Conservation (phyloP, 2,329 filamentous ascomycete species). For the Exophiala sideris region DNA sequence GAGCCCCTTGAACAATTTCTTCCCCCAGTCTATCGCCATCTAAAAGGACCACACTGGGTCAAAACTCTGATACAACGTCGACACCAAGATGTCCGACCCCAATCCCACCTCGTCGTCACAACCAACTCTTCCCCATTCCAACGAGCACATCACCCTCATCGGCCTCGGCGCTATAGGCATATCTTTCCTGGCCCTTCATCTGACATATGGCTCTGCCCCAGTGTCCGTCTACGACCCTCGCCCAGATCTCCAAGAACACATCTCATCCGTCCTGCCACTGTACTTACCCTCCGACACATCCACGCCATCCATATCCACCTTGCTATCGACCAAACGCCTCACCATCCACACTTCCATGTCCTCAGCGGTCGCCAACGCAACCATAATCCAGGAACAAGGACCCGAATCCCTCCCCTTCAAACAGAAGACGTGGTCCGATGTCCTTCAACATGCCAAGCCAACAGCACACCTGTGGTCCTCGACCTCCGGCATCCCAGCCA, state of each 20-base stretch:
- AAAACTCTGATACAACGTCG: too few relatives aligned
- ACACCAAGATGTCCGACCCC: too few relatives aligned
- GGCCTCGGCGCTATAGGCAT: constrained; percentile 51
- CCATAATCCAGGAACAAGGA: constrained; percentile 59
- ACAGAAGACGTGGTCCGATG: constrained; percentile 48
- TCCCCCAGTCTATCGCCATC: too few relatives aligned
- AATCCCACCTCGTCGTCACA: not conserved
- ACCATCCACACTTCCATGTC: constrained; percentile 33
- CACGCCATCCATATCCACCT: not conserved
- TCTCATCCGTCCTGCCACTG: constrained; percentile 42
- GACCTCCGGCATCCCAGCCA: constrained; percentile 57
- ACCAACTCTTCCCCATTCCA: constrained; percentile 4
- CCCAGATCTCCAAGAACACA: constrained; percentile 45
- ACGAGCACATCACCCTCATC: constrained; percentile 34
- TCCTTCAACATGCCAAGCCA: constrained; percentile 45
- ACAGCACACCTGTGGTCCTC: constrained; percentile 55
- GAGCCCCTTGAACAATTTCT: too few relatives aligned
- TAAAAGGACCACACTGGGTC: too few relatives aligned
- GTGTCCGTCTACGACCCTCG: constrained; percentile 53
- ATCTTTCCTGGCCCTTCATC: constrained; percentile 54
- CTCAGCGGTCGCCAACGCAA: constrained; percentile 46
- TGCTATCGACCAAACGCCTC: constrained; percentile 34
- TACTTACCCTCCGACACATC: constrained; percentile 35
- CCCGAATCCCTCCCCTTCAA: constrained; percentile 56
- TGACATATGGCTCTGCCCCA: constrained; percentile 39